Percentiles rank a stretch among this genome's conserved stretches.
Evolutionary conservation across 805 yeast genomes (phyloP).

Genomic region (Saccharomycopsis fermentans): DNA sequence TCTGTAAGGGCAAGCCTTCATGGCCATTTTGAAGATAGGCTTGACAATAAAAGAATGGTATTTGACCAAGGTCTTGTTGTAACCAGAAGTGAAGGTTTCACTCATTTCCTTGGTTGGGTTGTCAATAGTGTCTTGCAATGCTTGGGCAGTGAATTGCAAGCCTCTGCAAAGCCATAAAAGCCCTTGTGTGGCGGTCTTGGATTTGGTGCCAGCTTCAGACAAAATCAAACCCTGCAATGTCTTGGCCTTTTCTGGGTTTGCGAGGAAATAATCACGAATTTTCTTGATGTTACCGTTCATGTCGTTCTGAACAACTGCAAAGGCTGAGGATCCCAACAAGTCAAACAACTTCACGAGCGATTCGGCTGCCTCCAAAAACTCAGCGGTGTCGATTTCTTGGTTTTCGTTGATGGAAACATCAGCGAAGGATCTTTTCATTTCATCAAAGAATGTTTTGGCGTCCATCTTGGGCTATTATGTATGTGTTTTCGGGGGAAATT

Average conservation of each 20-base stretch:
- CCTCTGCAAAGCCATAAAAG: constrained; percentile 82
- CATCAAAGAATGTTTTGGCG: constrained; percentile 61
- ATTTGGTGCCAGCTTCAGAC: constrained; percentile 53
- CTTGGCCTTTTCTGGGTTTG: constrained; percentile 51
- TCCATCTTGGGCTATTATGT: constrained; percentile 28
- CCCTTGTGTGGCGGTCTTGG: constrained; percentile 82
- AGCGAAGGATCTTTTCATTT: constrained; percentile 59
- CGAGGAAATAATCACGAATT: constrained; percentile 53
- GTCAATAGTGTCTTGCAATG: constrained; percentile 70
- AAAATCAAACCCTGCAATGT: constrained; percentile 72
- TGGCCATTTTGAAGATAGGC: constrained; percentile 85
- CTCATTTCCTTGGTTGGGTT: constrained; percentile 55
- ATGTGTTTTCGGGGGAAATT: too few relatives aligned
- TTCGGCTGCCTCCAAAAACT: constrained; percentile 75
- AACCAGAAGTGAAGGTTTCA: constrained; percentile 76
- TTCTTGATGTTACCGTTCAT: constrained; percentile 80
- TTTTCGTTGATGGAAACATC: constrained; percentile 58
- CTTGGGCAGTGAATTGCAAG: constrained; percentile 80
- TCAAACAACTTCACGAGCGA: constrained; percentile 77
- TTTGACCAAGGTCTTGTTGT: constrained; percentile 67
- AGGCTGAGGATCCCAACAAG: constrained; percentile 76
- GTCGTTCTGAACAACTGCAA: constrained; percentile 75
- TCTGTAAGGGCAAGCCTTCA: constrained; percentile 92
- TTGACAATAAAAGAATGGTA: constrained; percentile 74
- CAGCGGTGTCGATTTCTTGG: constrained; percentile 58